Base-by-base conservation (phyloP, 75 land plant genomes). In the Pseudotsuga menziesii region DNA sequence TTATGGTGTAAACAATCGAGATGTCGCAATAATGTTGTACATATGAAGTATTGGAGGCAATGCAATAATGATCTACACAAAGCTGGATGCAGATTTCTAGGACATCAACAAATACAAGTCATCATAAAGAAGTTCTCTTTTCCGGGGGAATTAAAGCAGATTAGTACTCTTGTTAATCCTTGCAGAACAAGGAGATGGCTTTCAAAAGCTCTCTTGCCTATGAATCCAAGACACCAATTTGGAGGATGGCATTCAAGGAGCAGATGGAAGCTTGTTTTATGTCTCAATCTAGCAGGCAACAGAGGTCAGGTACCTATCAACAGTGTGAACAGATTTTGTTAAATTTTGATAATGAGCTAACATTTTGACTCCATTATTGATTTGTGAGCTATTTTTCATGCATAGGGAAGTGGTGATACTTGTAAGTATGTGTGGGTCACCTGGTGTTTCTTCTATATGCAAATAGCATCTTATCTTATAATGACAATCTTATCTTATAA, bases 21-120 rank as follows among this genome's bases (percentile, higher is more conserved):
- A 5, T 23, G 26, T 13, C 2, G 27, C 62, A 61, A 61, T 25
- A 19, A 61, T 9, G 62, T 23, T 9, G 62, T 23, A 61, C 22
- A 25, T 26, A 61, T 61, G 62, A 23, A 61, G 26, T 61, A 61
- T 61, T 61, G 62, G 62, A 61, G 62, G 62, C 26, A 17, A 61
- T 44, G 48, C 48, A 61, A 61, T 22, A 26, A 61, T 61, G 62
- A 23, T 9, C 62, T 61, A 26, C 2, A 22, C 26, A 23, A 61
- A 61, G 62, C 12, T 61, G 62, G 27, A 1, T 61, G 27, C 20
- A 61, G 26, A 61, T 61, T 22, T 61, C 62, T 25, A 22, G 61
- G 61, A 58, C 61, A 58, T 16, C 61, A 58, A 6, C 32, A 29
- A 29, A 0, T 29, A 29, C 32, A 29, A 29, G 23, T 58, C 61